Evolutionary conservation across 2,329 filamentous ascomycete genomes (phyloP), one percentile per base, ranked within the genome.

Genomic region (Fusarium tuaranense): DNA sequence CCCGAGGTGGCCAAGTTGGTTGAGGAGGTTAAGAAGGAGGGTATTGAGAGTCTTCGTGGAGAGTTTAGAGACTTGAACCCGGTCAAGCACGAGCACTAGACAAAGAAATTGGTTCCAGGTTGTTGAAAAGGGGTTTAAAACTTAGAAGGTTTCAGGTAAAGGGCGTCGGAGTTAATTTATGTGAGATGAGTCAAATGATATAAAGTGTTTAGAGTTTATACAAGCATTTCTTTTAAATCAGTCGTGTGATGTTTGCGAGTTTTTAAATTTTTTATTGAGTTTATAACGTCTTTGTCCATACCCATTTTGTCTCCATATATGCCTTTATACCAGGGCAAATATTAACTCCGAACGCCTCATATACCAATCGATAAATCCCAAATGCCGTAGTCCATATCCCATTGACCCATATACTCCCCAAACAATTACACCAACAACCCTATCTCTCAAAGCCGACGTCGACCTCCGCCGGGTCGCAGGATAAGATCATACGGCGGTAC

Each of bases 1-100:
- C 75, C 77, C 4, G 72, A 79, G 73, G 84, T 87, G 7, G 78
- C 76, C 14, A 81, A 73, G 62, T 66, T 84, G 18, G 76, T 81
- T 1, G 70, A 76, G 14, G 78, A 81, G 62, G 78, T 81, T 1
- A 76, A 79, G 65, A 72, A 71, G 57, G 78, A 79, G 34, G 81
- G 81, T 12, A 70, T 81, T 16, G 81, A 80, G 65, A 71, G 74
- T 25, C 66, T 83, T 4, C 72, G 75, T 4, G 79, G 81, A 12
- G 81, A 82, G 62, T 83, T 83, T 58, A 76, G 79, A 44, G 79
- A 81, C 36, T 67, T 81, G 55, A 81, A 81, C 59, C 65, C 68
- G 20, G 61, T 75, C 13, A 76, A 73, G 65, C 72, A 76, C 38
- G 72, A 76, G 65, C 76, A 79, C 32, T 76, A 69, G 36, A n/a